A percentile compares a stretch with the other conserved stretches of the same genome.
phyloP scores from a whole-genome alignment of 257 asterid genomes.

The Ocimum tenuiflorum region DNA sequence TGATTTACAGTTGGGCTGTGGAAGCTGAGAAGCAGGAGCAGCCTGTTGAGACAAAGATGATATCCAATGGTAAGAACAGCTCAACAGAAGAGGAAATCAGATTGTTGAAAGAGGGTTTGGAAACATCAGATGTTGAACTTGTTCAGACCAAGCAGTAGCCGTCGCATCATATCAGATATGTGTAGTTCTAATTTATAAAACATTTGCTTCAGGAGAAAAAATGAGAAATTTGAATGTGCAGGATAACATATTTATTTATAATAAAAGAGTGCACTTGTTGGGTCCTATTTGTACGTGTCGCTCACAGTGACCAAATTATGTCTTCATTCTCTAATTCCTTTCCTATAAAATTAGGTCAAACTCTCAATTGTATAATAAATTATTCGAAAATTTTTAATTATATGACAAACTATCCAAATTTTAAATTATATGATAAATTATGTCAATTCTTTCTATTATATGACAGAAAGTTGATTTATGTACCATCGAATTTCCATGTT shows the following conservation, averaged over 20 bases:
- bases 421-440: no score
- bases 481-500: no score
- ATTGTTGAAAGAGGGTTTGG: constrained; percentile 67
- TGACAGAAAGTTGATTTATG: no score
- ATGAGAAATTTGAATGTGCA: no score
- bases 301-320: no score
- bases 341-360: no score
- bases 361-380: no score
- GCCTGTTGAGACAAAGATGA: constrained; percentile 33
- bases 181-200: not conserved
- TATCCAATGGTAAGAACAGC: constrained; percentile 53
- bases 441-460: no score
- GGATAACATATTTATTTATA: constrained; percentile 1
- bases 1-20: constrained; percentile 92
- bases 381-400: no score
- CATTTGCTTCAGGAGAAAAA: not conserved
- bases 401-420: no score
- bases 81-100: constrained; percentile 85
- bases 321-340: no score
- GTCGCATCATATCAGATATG: not conserved
- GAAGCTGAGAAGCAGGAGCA: constrained; percentile 85
- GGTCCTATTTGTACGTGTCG: not conserved
- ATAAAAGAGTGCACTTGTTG: no score
- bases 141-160: constrained; percentile 38
- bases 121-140: constrained; percentile 44